Conservation (phyloP, 176 grass and related monocot genomes). For the Alloteropsis semialata region DNA sequence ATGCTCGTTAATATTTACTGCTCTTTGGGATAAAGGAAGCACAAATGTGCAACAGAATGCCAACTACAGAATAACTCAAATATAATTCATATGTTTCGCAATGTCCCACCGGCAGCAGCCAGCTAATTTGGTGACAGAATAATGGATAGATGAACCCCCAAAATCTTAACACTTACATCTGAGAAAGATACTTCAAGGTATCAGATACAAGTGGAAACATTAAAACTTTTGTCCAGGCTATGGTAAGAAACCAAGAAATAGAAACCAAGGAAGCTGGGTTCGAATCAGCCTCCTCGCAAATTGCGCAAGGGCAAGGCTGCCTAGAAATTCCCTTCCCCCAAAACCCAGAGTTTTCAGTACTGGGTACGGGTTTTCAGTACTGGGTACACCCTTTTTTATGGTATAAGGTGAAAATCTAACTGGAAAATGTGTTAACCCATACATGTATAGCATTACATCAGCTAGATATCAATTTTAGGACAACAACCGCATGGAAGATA, state of each 20-base stretch:
- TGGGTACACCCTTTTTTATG: background rate
- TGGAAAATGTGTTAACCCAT: background rate
- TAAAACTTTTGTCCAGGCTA: background rate
- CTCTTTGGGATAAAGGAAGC: background rate
- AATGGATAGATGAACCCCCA: background rate
- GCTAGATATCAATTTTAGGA: background rate
- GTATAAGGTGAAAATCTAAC: background rate
- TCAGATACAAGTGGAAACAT: background rate
- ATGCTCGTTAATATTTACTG: conserved; percentile 1
- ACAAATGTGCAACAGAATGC: background rate
- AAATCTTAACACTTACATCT: background rate
- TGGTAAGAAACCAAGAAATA: background rate
- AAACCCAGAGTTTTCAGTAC: too few species aligned
- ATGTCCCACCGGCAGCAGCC: background rate
- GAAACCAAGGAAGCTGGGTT: background rate
- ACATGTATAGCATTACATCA: background rate
- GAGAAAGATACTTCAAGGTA: background rate
- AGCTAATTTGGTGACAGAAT: background rate
- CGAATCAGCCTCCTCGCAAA: background rate
- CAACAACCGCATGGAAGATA: background rate
- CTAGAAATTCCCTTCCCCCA: background rate
- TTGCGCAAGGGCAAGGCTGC: background rate
- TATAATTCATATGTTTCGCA: background rate
- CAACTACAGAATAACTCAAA: conserved; percentile 7
- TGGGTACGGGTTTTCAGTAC: background rate